Percentiles rank a stretch among this genome's conserved stretches.
Evolutionary conservation across 2,329 filamentous ascomycete species (phyloP).

Genomic region (Metarhizium album): DNA sequence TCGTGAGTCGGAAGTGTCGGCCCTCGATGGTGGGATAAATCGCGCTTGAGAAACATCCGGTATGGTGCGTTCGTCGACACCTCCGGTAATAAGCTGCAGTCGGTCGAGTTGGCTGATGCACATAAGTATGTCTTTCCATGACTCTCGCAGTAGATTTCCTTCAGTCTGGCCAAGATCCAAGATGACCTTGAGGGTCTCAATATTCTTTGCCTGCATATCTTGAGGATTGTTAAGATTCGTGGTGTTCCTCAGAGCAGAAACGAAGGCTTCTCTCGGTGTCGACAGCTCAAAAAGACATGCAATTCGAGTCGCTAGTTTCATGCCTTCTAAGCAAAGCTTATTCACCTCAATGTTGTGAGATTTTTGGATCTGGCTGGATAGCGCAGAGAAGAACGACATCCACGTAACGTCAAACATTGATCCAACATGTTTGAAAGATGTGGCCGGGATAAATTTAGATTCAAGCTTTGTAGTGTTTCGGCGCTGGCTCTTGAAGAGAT

Average conservation of each 20-base stretch:
- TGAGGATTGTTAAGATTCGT: constrained; percentile 93
- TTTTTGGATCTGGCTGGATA: constrained; percentile 89
- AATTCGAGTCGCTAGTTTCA: constrained; percentile 87
- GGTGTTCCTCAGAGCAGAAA: constrained; percentile 82
- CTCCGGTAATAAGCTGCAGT: constrained; percentile 87
- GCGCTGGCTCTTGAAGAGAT: constrained; percentile 79
- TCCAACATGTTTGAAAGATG: constrained; percentile 87
- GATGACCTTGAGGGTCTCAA: constrained; percentile 85
- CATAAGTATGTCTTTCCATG: constrained; percentile 91
- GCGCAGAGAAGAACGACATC: constrained; percentile 96
- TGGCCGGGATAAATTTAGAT: constrained; percentile 78
- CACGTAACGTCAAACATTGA: constrained; percentile 98
- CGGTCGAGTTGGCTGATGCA: constrained; percentile 94
- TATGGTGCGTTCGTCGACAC: constrained; percentile 83
- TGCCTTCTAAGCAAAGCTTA: constrained; percentile 84
- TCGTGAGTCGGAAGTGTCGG: constrained; percentile 45
- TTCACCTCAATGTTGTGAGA: constrained; percentile 88
- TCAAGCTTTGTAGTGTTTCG: constrained; percentile 61
- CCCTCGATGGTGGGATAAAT: constrained; percentile 50
- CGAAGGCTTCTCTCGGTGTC: constrained; percentile 89
- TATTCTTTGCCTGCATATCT: constrained; percentile 91
- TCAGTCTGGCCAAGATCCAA: constrained; percentile 89
- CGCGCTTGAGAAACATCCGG: constrained; percentile 84
- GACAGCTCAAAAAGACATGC: constrained; percentile 88
- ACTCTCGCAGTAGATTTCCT: constrained; percentile 77